Conservation (phyloP, 345 rosid species). For the Salix exigua region DNA sequence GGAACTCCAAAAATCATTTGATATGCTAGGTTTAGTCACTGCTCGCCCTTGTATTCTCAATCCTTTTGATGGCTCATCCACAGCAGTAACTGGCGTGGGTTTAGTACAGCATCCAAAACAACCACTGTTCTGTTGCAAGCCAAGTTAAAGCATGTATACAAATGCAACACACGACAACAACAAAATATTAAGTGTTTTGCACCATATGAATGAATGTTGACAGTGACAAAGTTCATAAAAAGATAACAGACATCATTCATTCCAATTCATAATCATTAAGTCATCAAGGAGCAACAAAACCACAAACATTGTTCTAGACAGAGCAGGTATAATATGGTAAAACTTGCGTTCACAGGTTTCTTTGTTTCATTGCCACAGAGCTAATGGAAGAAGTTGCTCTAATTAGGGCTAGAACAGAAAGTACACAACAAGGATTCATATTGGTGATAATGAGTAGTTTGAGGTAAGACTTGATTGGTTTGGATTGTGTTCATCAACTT, state of each 20-base stretch:
- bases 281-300: background rate
- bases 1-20: slow-evolving; percentile 31
- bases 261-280: background rate
- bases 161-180: background rate
- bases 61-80: slow-evolving; percentile 37
- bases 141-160: slow-evolving; percentile 16
- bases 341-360: background rate
- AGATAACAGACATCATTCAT: background rate
- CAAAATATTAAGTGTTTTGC: background rate
- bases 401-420: background rate
- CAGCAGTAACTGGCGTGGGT: slow-evolving; percentile 30
- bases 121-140: slow-evolving; percentile 33
- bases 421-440: background rate
- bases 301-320: background rate
- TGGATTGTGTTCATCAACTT: background rate
- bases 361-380: background rate
- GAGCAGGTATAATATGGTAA: background rate
- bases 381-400: background rate
- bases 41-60: slow-evolving; percentile 30
- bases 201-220: background rate
- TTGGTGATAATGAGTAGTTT: background rate
- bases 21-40: slow-evolving; percentile 24
- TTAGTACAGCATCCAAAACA: slow-evolving; percentile 35
- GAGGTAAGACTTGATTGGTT: background rate
- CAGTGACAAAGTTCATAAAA: background rate